Evolutionary conservation across 208 protist genomes (phyloP).

Genomic region (Tritrichomonas musculus): DNA sequence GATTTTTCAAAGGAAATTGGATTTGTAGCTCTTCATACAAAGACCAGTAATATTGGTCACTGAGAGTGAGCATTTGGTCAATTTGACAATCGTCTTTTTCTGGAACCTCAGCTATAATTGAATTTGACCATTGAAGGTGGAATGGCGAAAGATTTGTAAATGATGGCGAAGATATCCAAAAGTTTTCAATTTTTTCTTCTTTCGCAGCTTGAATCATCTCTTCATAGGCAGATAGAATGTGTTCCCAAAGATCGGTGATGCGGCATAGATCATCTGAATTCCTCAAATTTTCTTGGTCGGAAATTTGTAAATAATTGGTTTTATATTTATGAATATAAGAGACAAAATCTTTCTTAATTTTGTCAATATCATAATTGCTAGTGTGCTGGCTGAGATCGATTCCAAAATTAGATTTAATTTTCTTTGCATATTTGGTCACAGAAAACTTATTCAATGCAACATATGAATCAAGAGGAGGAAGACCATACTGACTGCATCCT

Average conservation of each 20-base stretch:
- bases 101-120: background rate
- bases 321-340: background rate
- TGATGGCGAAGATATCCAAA: background rate
- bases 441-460: background rate
- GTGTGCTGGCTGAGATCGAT: background rate
- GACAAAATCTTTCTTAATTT: background rate
- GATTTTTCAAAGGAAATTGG: background rate
- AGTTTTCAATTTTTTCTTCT: background rate
- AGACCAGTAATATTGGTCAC: background rate
- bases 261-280: background rate
- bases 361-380: background rate
- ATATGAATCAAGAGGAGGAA: background rate
- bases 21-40: background rate
- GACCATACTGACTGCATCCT: background rate
- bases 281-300: background rate
- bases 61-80: background rate
- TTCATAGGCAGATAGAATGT: background rate
- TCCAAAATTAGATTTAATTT: background rate
- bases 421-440: background rate
- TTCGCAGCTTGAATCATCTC: background rate
- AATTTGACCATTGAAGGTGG: slow-evolving; percentile 26
- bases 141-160: background rate
- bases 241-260: background rate
- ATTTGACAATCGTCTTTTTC: background rate
- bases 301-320: background rate